phyloP scores from a whole-genome alignment of 139 green algal species.

The Chlorella sp. region DNA sequence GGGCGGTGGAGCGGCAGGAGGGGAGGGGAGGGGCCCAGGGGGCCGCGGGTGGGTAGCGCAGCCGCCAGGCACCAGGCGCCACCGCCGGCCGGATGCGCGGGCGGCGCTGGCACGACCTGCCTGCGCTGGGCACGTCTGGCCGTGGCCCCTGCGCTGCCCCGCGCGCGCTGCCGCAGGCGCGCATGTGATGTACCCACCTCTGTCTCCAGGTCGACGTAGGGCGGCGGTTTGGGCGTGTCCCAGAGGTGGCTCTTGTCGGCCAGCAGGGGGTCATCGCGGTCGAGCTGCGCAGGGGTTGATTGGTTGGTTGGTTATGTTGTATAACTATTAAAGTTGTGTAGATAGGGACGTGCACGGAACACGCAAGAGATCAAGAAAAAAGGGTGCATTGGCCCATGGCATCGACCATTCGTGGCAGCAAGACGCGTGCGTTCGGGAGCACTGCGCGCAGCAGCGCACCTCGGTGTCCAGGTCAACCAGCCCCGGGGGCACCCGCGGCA shows the following conservation, averaged over 20 bases:
- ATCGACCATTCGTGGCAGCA: neutral
- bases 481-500: too few relatives aligned
- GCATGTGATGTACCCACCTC: too few relatives aligned
- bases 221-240: conserved; percentile 8
- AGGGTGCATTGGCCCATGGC: neutral
- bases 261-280: conserved; percentile 25
- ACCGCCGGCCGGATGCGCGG: too few relatives aligned
- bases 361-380: neutral
- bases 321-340: neutral
- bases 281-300: neutral
- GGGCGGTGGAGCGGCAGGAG: too few relatives aligned
- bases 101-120: too few relatives aligned
- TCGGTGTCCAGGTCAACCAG: conserved; percentile 20
- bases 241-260: conserved; percentile 22
- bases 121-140: too few relatives aligned
- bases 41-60: too few relatives aligned
- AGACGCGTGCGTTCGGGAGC: neutral
- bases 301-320: neutral
- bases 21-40: too few relatives aligned
- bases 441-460: neutral
- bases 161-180: too few relatives aligned
- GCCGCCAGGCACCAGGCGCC: too few relatives aligned
- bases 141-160: too few relatives aligned
- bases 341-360: neutral
- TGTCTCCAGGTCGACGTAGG: conserved; percentile 7